Conservation (phyloP, 352 stramenopile genomes). For the Phytophthora citrophthora region DNA sequence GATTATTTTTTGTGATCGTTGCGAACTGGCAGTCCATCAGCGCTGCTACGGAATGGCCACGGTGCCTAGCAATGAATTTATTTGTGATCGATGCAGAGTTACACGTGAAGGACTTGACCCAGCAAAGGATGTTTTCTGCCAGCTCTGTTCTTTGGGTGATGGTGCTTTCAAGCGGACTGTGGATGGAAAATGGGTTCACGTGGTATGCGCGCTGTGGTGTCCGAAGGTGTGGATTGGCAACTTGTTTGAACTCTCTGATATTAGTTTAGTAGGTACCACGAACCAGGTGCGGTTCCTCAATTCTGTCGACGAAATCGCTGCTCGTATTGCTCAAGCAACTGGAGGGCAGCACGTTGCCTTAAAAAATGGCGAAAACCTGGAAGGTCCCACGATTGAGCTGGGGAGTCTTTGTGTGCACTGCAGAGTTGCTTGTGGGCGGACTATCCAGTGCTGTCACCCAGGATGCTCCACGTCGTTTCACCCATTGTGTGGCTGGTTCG, state of each 20-base stretch:
- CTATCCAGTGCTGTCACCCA: constrained; percentile 64
- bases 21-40: constrained; percentile 90
- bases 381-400: constrained; percentile 31
- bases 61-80: constrained; percentile 88
- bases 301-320: constrained; percentile 58
- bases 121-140: constrained; percentile 72
- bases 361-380: constrained; percentile 15
- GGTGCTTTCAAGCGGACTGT: constrained; percentile 89
- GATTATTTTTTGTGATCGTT: constrained; percentile 92
- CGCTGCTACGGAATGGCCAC: constrained; percentile 89
- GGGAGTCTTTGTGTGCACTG: constrained; percentile 73
- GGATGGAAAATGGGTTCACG: constrained; percentile 89
- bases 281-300: constrained; percentile 63
- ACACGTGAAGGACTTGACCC: constrained; percentile 62
- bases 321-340: constrained; percentile 36
- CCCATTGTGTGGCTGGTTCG: constrained; percentile 87
- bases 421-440: constrained; percentile 77
- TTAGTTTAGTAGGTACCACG: constrained; percentile 62
- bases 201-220: constrained; percentile 90
- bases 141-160: constrained; percentile 84
- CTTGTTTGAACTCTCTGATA: constrained; percentile 75
- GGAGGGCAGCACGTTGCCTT: constrained; percentile 10
- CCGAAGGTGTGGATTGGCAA: constrained; percentile 89
- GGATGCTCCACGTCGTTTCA: constrained; percentile 77
- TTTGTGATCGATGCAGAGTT: constrained; percentile 84